Percentiles rank a stretch among this genome's conserved stretches.
These are phyloP conservation scores for Beta macrorhiza DNA, from an alignment of 179 eudicot genomes.

Conservation along the genomic window DNA sequence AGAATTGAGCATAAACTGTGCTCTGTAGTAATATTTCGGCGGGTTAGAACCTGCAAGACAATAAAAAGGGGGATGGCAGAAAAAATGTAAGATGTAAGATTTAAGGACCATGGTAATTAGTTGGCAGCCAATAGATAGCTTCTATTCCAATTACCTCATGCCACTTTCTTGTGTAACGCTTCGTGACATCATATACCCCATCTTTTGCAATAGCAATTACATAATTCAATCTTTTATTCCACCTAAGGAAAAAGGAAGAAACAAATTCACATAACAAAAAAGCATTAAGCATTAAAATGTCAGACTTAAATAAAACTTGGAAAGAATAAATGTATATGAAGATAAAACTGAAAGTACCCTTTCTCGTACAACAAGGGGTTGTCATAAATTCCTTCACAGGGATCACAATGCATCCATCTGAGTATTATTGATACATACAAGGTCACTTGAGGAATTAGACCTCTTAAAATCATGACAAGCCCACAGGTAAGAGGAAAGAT, in stretches of 20 bases:
- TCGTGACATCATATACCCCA: constrained; percentile 96
- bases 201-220: constrained; percentile 79
- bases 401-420: constrained; percentile 99
- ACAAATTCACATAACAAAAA: background rate
- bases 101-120: background rate
- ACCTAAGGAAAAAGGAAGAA: constrained; percentile 41
- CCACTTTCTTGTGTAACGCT: constrained; percentile 95
- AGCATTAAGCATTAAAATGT: constrained; percentile 5
- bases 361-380: constrained; percentile 83
- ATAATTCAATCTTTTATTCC: constrained; percentile 76
- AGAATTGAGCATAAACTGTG: constrained; percentile 46
- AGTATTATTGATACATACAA: constrained; percentile 5
- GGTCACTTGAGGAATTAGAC: constrained; percentile 5
- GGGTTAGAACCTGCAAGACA: constrained; percentile 62
- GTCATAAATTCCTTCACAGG: constrained; percentile 93
- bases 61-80: constrained; percentile 6
- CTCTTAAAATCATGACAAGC: constrained; percentile 1
- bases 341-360: constrained; percentile 50
- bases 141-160: constrained; percentile 56
- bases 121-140: background rate
- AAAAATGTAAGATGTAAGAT: constrained; percentile 2
- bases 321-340: constrained; percentile 6
- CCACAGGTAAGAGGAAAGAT: background rate
- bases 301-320: constrained; percentile 16
- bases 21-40: constrained; percentile 69